Percentiles rank a stretch among this genome's conserved stretches.
phyloP scores from a whole-genome alignment of 106 monocot species.

The Platanthera zijinensis region DNA sequence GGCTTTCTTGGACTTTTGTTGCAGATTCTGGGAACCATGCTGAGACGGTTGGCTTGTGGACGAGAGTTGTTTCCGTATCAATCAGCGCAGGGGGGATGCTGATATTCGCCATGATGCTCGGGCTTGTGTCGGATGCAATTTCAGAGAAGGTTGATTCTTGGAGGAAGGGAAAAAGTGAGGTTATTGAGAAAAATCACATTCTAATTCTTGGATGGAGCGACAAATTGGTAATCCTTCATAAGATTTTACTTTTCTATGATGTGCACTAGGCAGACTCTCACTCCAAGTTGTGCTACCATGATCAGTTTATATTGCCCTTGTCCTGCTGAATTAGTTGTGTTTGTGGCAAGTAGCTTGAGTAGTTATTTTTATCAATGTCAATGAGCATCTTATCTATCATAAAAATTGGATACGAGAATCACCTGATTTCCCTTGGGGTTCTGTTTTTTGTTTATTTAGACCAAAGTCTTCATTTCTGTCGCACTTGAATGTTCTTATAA shows the following conservation, averaged over 20 bases:
- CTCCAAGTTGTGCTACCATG: not conserved
- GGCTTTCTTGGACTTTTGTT: slow-evolving; percentile 97
- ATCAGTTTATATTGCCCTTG: not conserved
- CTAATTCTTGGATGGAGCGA: slow-evolving; percentile 97
- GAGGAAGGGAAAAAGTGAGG: slow-evolving; percentile 93
- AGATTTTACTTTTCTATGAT: not conserved
- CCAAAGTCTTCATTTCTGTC: not conserved
- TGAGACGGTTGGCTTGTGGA: slow-evolving; percentile 56
- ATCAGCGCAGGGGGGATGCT: slow-evolving; percentile 95
- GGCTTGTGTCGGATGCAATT: slow-evolving; percentile 93
- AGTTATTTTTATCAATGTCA: not conserved
- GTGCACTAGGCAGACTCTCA: not conserved
- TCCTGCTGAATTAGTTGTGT: not conserved
- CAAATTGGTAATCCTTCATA: slow-evolving; percentile 57
- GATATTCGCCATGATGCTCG: slow-evolving; percentile 94
- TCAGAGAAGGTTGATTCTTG: slow-evolving; percentile 98
- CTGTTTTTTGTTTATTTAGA: not conserved
- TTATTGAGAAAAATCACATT: slow-evolving; percentile 84
- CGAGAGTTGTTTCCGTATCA: slow-evolving; percentile 73
- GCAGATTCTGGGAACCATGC: slow-evolving; percentile 93
- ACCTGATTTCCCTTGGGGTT: not conserved
- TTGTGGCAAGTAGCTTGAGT: not conserved
- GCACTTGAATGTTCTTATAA: not conserved
- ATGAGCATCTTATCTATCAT: not conserved
- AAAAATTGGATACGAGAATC: not conserved